Base-by-base conservation (phyloP, 108 stramenopile genomes). In the Fistulifera solaris region DNA sequence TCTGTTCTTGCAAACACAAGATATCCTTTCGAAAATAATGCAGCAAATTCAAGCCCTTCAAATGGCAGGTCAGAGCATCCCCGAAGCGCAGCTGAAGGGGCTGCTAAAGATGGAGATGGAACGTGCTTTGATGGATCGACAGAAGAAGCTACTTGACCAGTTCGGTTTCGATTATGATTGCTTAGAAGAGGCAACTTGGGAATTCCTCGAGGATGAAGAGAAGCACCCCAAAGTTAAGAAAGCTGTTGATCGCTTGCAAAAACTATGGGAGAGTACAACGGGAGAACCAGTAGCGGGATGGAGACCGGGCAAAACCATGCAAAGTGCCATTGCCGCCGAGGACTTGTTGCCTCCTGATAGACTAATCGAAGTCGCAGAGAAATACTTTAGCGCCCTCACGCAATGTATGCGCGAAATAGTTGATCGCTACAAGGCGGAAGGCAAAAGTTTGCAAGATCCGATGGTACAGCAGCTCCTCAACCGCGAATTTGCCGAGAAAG, bases 141-240 rank as follows among this genome's bases (percentile, higher is more conserved):
- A 88, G 56, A 76, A 53, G 18, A 44, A 65, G 25, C 68, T 87
- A 14, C 75, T 77, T 38, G 86, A 88, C 38, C 83, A 88, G 24
- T 73, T 74, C 61, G 82, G 84, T 57, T 79, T 93, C 45, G 90
- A 93, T 58, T 77, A 77, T 19, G 90, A 93, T 69, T 93, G 90
- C 54, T 56, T 88, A 50, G 78, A 88, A 64, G 90, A 93, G 74
- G 90, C 90, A 1, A 86, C 84, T 27, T 88, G 86, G 86, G 90
- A 93, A 54, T 85, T 86, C 39, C 52, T 88, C 46, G 70, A 72
- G 15, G 57, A 76, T 3, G 67, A 67, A 43, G 80, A 81, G 10
- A 61, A 73, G 31, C 24, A 62, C 25, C 81, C 83, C 23, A 80
- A 79, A 52, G 86, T 83, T 13, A 78, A 79, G 55, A 66, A 75